These are phyloP conservation scores for Gyromitra esculenta DNA, from an alignment of 2,329 filamentous ascomycete species.

Conservation along the genomic window DNA sequence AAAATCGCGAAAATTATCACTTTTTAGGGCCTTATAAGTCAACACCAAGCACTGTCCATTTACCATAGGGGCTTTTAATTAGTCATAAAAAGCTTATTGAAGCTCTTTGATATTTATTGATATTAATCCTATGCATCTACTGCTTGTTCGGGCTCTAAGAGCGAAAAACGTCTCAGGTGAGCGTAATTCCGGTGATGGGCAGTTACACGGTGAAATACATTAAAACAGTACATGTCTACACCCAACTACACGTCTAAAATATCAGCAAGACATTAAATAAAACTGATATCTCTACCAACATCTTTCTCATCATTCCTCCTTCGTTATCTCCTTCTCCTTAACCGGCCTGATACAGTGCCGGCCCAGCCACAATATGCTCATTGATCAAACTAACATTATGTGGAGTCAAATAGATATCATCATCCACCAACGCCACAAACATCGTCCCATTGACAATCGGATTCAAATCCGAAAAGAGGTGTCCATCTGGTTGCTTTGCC, in stretches of 20 bases:
- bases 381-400: constrained; percentile 81
- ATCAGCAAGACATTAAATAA: not conserved
- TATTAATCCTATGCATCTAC: too few species aligned
- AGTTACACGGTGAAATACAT: not conserved
- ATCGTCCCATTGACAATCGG: constrained; percentile 79
- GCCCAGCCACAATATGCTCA: constrained; percentile 75
- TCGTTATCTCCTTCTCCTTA: constrained; percentile 61
- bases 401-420: constrained; percentile 73
- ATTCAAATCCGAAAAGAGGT: constrained; percentile 71
- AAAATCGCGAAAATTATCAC: too few species aligned
- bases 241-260: not conserved
- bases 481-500: constrained; percentile 77
- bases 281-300: not conserved
- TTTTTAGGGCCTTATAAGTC: too few species aligned
- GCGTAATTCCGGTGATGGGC: too few species aligned
- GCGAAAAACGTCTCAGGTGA: too few species aligned
- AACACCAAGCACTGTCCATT: too few species aligned
- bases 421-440: constrained; percentile 79
- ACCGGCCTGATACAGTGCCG: constrained; percentile 80
- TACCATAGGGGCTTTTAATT: too few species aligned
- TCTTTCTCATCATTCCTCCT: not conserved
- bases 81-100: too few species aligned
- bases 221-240: not conserved
- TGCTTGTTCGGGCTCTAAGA: too few species aligned
- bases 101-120: too few species aligned